A percentile compares a stretch with the other conserved stretches of the same genome.
These are phyloP conservation scores for Mycena sp. DNA, from an alignment of 1,284 basidiomycete species.

Conservation along the genomic window DNA sequence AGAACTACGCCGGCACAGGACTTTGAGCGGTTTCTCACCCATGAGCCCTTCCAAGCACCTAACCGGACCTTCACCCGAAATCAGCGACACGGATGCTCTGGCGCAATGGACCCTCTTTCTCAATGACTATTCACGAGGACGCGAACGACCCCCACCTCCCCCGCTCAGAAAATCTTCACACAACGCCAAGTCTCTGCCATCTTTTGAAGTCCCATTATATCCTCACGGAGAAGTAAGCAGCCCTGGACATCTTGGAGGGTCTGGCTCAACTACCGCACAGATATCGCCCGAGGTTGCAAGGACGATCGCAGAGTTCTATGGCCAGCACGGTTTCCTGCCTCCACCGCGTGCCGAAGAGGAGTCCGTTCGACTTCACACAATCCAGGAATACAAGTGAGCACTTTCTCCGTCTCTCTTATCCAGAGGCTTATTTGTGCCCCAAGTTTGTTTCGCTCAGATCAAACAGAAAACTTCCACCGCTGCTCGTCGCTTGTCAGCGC, in stretches of 20 bases:
- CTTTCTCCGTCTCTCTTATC: background rate
- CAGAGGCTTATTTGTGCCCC: too few relatives aligned
- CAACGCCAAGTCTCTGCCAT: background rate
- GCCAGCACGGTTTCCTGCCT: slow-evolving; percentile 17
- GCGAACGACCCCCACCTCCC: background rate
- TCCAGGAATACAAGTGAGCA: slow-evolving; percentile 23
- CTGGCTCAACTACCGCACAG: background rate
- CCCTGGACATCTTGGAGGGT: too few relatives aligned
- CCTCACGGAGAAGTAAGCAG: slow-evolving; percentile 11
- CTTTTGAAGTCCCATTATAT: slow-evolving; percentile 16
- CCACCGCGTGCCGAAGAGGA: slow-evolving; percentile 24
- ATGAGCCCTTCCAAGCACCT: too few relatives aligned
- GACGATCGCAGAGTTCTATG: slow-evolving; percentile 20
- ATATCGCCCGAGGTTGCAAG: slow-evolving; percentile 9
- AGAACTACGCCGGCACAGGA: too few relatives aligned
- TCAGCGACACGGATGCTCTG: background rate
- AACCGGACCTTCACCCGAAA: too few relatives aligned
- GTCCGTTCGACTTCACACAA: slow-evolving; percentile 1
- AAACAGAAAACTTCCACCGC: slow-evolving; percentile 20
- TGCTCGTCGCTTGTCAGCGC: slow-evolving; percentile 12
- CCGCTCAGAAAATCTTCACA: background rate
- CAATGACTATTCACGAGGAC: slow-evolving; percentile 12
- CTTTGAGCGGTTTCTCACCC: too few relatives aligned
- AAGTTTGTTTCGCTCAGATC: slow-evolving; percentile 23
- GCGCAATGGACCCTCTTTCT: slow-evolving; percentile 16